phyloP scores from a whole-genome alignment of 768 basidiomycete genomes.

The Hygrophoropsis aurantiaca region DNA sequence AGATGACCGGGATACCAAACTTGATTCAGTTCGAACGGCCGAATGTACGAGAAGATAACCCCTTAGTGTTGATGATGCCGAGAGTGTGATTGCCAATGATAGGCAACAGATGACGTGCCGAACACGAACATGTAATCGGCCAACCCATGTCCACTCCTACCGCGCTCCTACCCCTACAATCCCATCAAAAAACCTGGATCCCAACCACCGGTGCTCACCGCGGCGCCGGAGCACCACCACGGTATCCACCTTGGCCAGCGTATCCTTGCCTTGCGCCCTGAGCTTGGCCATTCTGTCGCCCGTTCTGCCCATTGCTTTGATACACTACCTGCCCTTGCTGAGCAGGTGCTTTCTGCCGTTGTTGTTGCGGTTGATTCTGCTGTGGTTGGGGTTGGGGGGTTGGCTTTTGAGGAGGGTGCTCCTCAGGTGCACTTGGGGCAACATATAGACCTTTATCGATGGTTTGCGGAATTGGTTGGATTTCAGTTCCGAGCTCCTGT shows the following conservation, averaged over 20 bases:
- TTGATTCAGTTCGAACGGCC: conserved; percentile 5
- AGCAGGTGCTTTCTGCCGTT: conserved; percentile 25
- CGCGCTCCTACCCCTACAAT: neutral
- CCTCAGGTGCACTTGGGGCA: conserved; percentile 58
- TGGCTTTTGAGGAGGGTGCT: conserved; percentile 44
- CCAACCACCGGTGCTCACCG: conserved; percentile 18
- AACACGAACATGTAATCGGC: conserved; percentile 9
- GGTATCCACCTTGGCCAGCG: conserved; percentile 22
- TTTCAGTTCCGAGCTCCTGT: conserved; percentile 97
- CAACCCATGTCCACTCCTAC: neutral
- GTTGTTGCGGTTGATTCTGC: conserved; percentile 21
- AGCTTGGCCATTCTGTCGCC: conserved; percentile 27
- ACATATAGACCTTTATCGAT: conserved; percentile 96
- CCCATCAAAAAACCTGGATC: conserved; percentile 1
- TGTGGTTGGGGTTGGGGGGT: conserved; percentile 35
- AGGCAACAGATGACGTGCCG: conserved; percentile 12
- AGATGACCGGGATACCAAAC: conserved; percentile 13
- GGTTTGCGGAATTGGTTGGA: conserved; percentile 87
- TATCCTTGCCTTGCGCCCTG: conserved; percentile 22
- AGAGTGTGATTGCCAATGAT: conserved; percentile 12
- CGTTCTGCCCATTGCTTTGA: conserved; percentile 17
- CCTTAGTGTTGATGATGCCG: conserved; percentile 10
- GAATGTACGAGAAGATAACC: conserved; percentile 11
- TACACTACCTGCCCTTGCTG: conserved; percentile 21
- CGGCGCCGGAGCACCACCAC: conserved; percentile 23